Base-by-base conservation (phyloP, 1,139 yeast species). In the Eremothecium gossypii region DNA sequence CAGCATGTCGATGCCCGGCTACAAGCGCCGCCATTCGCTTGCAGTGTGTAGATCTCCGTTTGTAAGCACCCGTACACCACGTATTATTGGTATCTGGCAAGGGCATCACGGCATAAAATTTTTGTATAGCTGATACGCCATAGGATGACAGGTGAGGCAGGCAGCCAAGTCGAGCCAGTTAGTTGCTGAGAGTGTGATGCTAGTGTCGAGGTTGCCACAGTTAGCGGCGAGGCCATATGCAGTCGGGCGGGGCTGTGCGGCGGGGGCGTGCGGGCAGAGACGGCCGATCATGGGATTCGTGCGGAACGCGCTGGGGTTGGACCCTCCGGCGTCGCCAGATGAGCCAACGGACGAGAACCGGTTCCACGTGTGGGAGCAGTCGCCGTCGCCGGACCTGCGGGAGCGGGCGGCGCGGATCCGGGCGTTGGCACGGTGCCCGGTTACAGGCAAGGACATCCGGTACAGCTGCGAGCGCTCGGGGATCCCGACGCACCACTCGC, bases 401-500 rank as follows among this genome's bases (percentile, higher is more conserved):
- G 83, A 86, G 48, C 74, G 97, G 46, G 97, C 97, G 1, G 96
- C 95, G 11, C 77, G 79, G 48, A 91, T 91, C 49, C 74, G 89
- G 62, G 83, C 95, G 20, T 71, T 80, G 48, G 97, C 96, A 7
- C 76, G 76, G 56, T 91, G 98, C 63, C 97, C 97, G 0, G 91
- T 89, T 12, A 87, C 97, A 1, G 71, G 78, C 23, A 76, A 80
- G 50, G 80, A 83, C 42, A 87, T 91, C 46, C 72, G 81, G 52
- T 91, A 72, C 63, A 86, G 91, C 2, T 91, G 98, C 67, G 98
- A 98, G 4, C 67, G 76, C 46, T 83, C 95, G 6, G 98, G 98
- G 6, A 87, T 91, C 44, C 98, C 98, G 26, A 91, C 98, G 6
- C 98, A 91, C 61, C 94, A 86, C 58, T 79, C 86, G 26, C 73